Conservation (phyloP, 768 basidiomycete species). For the Amanita molliuscula region DNA sequence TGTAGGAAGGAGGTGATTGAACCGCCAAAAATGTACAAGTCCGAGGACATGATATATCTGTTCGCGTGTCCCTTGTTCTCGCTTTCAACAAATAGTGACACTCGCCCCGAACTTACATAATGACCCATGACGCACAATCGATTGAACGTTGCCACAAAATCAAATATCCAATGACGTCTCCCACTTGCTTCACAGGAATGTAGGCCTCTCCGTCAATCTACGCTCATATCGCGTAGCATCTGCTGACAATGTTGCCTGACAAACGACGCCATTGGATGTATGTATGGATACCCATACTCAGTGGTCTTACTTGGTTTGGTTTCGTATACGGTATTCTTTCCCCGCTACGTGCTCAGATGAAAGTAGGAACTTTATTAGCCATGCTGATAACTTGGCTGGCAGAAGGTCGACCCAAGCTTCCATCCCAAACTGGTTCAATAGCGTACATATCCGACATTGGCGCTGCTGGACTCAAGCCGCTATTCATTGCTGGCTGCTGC, state of each 20-base stretch:
- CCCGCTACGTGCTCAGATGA: background rate
- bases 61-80: too few relatives aligned
- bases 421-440: constrained; percentile 42
- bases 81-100: too few relatives aligned
- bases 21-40: background rate
- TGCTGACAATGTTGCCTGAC: constrained; percentile 14
- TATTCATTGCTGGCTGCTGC: constrained; percentile 57
- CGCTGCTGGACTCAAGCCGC: constrained; percentile 63
- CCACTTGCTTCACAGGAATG: too few relatives aligned
- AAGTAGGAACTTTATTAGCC: constrained; percentile 45
- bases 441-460: constrained; percentile 76
- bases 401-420: constrained; percentile 49
- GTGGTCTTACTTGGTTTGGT: constrained; percentile 60
- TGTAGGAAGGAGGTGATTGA: background rate
- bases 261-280: constrained; percentile 42
- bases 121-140: too few relatives aligned
- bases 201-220: background rate
- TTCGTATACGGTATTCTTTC: constrained; percentile 11
- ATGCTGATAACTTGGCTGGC: constrained; percentile 69
- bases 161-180: too few relatives aligned
- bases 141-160: too few relatives aligned
- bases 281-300: constrained; percentile 53
- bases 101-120: too few relatives aligned
- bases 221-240: background rate
- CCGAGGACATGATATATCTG: background rate